Base-by-base conservation (phyloP, 306 rosid species). In the Vigna unguiculata region DNA sequence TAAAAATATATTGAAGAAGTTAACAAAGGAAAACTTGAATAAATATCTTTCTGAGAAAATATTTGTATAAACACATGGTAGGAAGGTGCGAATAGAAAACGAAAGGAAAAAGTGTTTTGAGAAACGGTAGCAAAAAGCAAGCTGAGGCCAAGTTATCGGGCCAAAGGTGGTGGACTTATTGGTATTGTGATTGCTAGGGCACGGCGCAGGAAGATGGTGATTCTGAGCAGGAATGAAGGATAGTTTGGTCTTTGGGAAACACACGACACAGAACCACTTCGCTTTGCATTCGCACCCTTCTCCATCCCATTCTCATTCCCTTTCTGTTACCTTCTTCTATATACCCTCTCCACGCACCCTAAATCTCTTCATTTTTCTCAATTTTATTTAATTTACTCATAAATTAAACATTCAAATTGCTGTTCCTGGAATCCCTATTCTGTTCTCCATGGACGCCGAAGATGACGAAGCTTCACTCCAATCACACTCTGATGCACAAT, bases 381-480 rank as follows among this genome's bases (percentile, higher is more conserved):
- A 38, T 38, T 65, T 40, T 7, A 60, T 60, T 60, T 2, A 28
- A 30, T 60, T 15, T 4, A 3, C 21, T 63, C 16, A 6, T 65
- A 5, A 65, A 65, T 41, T 36, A 13, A 34, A 62, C 11, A 3
- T 20, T 45, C 10, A 2, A 66, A 41, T 62, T 40, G 63, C 7
- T 2, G 16, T 17, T 21, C 48, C 75, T 77, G 83, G 92, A 76
- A 73, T 77, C 72, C 43, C 43, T 41, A 32, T 15, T 25, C 36
- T 38, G 7, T 57, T 22, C 32, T 9, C 16, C 47, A 91, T 91
- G 97, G 90, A 87, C 28, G 82, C 69, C 71, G 92, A 89, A 5
- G 93, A 84, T 12, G 90, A 89, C 11, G 93, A 89, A 70, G 45
- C 87, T 79, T 30, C 74, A 38, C 53, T 55, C 16, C 84, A 80